A percentile compares a stretch with the other conserved stretches of the same genome.
Evolutionary conservation across 192 early-diverging fungal genomes (phyloP).

Genomic region (Funneliformis geosporum): DNA sequence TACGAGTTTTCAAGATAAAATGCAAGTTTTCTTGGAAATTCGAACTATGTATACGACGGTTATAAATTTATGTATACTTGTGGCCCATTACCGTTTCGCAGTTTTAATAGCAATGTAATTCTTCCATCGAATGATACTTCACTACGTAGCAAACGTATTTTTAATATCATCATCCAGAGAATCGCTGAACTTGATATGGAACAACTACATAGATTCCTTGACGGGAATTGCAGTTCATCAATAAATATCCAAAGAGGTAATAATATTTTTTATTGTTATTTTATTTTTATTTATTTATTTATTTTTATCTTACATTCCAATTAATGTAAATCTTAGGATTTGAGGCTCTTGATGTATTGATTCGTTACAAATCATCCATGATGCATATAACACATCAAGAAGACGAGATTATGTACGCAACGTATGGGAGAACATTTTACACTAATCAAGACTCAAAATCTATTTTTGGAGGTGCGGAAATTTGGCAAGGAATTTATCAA

Average conservation of each 20-base stretch:
- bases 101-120: no score
- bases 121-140: no score
- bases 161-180: constrained; percentile 67
- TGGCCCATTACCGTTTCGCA: no score
- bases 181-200: constrained; percentile 66
- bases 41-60: no score
- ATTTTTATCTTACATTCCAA: neutral
- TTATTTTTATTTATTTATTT: no score
- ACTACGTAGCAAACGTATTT: no score
- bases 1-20: no score
- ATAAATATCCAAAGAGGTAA: constrained; percentile 30
- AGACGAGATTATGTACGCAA: no score
- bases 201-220: constrained; percentile 55
- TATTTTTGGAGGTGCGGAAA: constrained; percentile 74
- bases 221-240: constrained; percentile 34
- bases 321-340: no score
- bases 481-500: constrained; percentile 94
- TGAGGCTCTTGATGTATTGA: constrained; percentile 75
- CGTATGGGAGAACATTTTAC: constrained; percentile 88
- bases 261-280: no score
- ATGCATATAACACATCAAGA: constrained; percentile 70
- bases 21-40: no score
- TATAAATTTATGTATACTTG: no score
- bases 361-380: constrained; percentile 77
- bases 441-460: constrained; percentile 59